A percentile compares a stretch with the other conserved stretches of the same genome.
Evolutionary conservation across 768 basidiomycete genomes (phyloP).

Genomic region (Clavaria fumosa): DNA sequence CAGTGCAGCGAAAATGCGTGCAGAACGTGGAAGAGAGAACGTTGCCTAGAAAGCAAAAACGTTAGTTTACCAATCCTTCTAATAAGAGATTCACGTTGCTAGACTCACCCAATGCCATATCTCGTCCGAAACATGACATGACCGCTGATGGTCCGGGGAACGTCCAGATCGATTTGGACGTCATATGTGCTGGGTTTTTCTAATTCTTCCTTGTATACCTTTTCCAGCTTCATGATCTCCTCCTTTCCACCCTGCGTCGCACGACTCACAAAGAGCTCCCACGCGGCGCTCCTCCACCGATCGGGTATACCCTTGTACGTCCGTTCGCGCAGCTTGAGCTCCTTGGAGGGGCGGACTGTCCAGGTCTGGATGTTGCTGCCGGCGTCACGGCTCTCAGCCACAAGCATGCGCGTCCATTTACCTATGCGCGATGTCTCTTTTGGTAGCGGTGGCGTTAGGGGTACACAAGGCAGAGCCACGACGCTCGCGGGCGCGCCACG

Average conservation of each 20-base stretch:
- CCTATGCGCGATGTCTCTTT: constrained; percentile 67
- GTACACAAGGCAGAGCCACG: constrained; percentile 29
- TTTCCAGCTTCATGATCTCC: constrained; percentile 28
- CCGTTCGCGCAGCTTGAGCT: constrained; percentile 52
- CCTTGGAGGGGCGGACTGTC: constrained; percentile 50
- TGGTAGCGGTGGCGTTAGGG: constrained; percentile 29
- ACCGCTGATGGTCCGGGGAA: constrained; percentile 88
- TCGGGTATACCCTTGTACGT: constrained; percentile 96
- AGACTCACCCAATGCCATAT: constrained; percentile 81
- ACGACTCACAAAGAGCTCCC: constrained; percentile 65
- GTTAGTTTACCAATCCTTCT: background rate
- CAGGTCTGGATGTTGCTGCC: constrained; percentile 71
- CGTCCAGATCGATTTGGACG: constrained; percentile 95
- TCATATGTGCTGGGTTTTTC: constrained; percentile 82
- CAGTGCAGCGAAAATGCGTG: constrained; percentile 87
- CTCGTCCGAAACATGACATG: constrained; percentile 91
- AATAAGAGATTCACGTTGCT: constrained; percentile 5
- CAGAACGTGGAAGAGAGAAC: constrained; percentile 86
- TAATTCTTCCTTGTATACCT: constrained; percentile 44
- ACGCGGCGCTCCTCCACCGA: constrained; percentile 85
- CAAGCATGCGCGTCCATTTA: constrained; percentile 92
- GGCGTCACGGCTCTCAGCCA: constrained; percentile 45
- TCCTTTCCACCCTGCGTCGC: constrained; percentile 31
- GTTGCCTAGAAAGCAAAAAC: constrained; percentile 45
- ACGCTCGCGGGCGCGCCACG: constrained; percentile 31